phyloP scores from a whole-genome alignment of 2,329 filamentous ascomycete genomes.

The Mycogone perniciosa region DNA sequence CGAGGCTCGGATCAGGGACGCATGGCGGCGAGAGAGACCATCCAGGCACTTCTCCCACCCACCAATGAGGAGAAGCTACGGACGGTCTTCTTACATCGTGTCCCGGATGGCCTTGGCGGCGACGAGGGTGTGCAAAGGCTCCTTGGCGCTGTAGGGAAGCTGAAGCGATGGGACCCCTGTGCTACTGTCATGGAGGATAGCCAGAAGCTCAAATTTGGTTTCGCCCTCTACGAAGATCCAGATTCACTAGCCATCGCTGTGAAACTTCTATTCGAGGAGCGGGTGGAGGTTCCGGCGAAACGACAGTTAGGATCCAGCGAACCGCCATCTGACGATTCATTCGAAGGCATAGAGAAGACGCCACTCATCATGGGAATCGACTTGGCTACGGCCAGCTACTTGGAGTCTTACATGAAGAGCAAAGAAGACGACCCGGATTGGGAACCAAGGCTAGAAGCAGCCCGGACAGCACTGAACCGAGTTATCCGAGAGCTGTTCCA shows the following conservation, averaged over 20 bases:
- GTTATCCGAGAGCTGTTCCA: slow-evolving; percentile 68
- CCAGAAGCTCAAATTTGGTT: slow-evolving; percentile 83
- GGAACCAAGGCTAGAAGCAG: slow-evolving; percentile 63
- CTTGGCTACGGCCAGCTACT: slow-evolving; percentile 72
- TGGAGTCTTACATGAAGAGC: slow-evolving; percentile 71
- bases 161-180: slow-evolving; percentile 80
- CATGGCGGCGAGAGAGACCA: slow-evolving; percentile 58
- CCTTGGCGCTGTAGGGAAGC: slow-evolving; percentile 65
- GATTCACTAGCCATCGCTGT: slow-evolving; percentile 81
- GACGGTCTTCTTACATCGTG: slow-evolving; percentile 83
- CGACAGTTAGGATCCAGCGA: slow-evolving; percentile 54
- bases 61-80: slow-evolving; percentile 85
- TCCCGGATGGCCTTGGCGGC: slow-evolving; percentile 70
- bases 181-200: slow-evolving; percentile 55
- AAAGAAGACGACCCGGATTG: slow-evolving; percentile 57
- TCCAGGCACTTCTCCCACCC: slow-evolving; percentile 70
- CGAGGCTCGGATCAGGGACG: slow-evolving; percentile 61
- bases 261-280: slow-evolving; percentile 74
- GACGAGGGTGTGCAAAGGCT: slow-evolving; percentile 77
- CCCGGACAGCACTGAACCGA: slow-evolving; percentile 59
- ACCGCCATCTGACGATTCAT: slow-evolving; percentile 35
- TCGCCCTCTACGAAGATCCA: slow-evolving; percentile 89
- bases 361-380: slow-evolving; percentile 72
- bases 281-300: slow-evolving; percentile 76
- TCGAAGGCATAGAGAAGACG: slow-evolving; percentile 58